Base-by-base conservation (phyloP, 345 rosid species). In the Gossypium stocksii region DNA sequence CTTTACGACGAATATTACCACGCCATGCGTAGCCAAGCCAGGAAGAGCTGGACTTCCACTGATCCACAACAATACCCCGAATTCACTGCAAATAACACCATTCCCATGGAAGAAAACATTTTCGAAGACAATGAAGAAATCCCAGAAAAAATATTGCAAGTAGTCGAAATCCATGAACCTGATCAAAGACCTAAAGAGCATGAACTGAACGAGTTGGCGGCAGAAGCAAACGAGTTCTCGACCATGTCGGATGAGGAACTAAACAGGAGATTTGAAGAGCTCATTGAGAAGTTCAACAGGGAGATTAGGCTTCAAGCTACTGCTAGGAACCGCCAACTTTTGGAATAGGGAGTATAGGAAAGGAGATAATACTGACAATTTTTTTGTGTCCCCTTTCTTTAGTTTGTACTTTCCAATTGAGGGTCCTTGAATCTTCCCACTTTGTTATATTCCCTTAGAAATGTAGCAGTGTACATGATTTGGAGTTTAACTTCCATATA, bases 241-340 rank as follows among this genome's bases (percentile, higher is more conserved):
- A 82, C 74, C 41, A 68, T 93, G 96, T 91, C 97, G 3, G 72
- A 87, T 59, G 96, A 91, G 68, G 98, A 93, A 67, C 66, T 91
- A 68, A 90, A 93, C 66, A 74, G 66, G 73, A 84, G 93, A 74
- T 88, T 89, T 12, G 97, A 93, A 77, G 95, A 93, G 20, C 91
- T 93, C 20, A 93, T 93, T 77, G 82, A 79, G 65, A 80, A 74
- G 63, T 87, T 84, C 80, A 90, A 87, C 71, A 83, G 74, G 77
- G 85, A 91, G 66, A 87, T 91, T 68, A 82, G 89, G 77, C 83
- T 80, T 53, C 95, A 88, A 71, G 78, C 61, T 57, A 20, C 66
- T 49, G 71, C 38, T 23, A 41, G 75, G 61, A 78, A 8, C 59
- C 29, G 64, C 74, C 65, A 73, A 61, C 15, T 72, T 86, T 58